phyloP scores from a whole-genome alignment of 352 stramenopile genomes.

The Pythium myriotylum region DNA sequence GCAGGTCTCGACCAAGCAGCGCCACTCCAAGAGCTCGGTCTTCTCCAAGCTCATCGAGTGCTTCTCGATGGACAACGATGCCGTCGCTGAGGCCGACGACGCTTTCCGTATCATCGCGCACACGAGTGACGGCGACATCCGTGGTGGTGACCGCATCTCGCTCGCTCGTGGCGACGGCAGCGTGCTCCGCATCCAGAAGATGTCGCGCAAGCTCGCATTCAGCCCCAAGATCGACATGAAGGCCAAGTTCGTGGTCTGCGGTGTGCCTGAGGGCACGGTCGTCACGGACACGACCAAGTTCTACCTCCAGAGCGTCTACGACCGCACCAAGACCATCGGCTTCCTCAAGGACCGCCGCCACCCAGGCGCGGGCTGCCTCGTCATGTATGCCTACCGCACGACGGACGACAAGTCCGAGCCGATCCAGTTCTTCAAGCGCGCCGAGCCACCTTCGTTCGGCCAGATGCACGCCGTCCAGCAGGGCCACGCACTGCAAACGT shows the following conservation, averaged over 20 bases:
- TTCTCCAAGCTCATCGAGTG: constrained; percentile 63
- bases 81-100: constrained; percentile 39
- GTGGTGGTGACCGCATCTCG: constrained; percentile 62
- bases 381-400: constrained; percentile 57
- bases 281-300: constrained; percentile 72
- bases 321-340: constrained; percentile 64
- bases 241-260: constrained; percentile 66
- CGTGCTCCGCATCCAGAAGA: constrained; percentile 62
- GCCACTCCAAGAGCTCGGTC: constrained; percentile 40
- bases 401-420: constrained; percentile 60
- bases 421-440: constrained; percentile 67
- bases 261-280: constrained; percentile 59
- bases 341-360: constrained; percentile 51
- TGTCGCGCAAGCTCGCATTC: constrained; percentile 66
- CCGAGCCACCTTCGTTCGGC: constrained; percentile 13
- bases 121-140: constrained; percentile 53
- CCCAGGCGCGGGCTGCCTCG: constrained; percentile 46
- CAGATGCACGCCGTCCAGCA: constrained; percentile 14
- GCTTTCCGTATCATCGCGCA: constrained; percentile 63
- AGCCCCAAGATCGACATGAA: constrained; percentile 66
- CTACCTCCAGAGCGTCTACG: constrained; percentile 71
- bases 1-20: constrained; percentile 52
- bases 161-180: constrained; percentile 56
- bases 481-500: constrained; percentile 15
- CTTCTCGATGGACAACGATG: constrained; percentile 32